phyloP scores from a whole-genome alignment of 202 grass and related monocot species.

The Elaeis oleifera region DNA sequence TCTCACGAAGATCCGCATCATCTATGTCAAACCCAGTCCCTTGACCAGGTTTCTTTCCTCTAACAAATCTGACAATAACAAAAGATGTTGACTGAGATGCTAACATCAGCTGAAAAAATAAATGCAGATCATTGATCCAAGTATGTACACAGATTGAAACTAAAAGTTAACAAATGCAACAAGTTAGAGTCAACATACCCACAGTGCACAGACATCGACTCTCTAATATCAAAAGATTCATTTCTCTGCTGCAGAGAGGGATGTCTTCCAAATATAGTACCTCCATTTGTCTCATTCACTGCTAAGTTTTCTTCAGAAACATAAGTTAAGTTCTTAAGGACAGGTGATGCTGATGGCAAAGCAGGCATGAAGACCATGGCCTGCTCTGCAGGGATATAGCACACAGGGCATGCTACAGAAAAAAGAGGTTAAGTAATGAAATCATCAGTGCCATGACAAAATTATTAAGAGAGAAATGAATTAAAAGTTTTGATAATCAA shows the following conservation, averaged over 20 bases:
- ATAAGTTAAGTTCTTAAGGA: conserved; percentile 69
- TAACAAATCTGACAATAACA: conserved; percentile 57
- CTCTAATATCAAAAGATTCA: conserved; percentile 22
- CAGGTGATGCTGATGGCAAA: conserved; percentile 49
- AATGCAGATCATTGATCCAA: no score
- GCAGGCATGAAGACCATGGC: conserved; percentile 52
- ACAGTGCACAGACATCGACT: conserved; percentile 22
- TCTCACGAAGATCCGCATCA: conserved; percentile 76
- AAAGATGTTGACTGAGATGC: no score
- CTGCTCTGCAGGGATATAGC: conserved; percentile 80
- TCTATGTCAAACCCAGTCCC: conserved; percentile 89
- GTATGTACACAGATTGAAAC: no score
- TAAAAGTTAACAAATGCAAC: no score
- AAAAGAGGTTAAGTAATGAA: conserved; percentile 15
- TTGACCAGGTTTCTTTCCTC: conserved; percentile 73
- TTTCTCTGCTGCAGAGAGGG: conserved; percentile 16
- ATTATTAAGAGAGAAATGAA: no score
- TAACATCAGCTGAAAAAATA: no score
- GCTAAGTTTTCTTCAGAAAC: conserved; percentile 55
- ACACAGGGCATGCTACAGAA: conserved; percentile 88
- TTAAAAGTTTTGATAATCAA: conserved; percentile 2
- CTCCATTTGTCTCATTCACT: conserved; percentile 44
- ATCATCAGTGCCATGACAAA: background rate
- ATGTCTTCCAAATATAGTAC: conserved; percentile 28
- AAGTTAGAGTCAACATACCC: conserved; percentile 11